phyloP scores from a whole-genome alignment of 768 basidiomycete genomes.

The Lyophyllum decastes region DNA sequence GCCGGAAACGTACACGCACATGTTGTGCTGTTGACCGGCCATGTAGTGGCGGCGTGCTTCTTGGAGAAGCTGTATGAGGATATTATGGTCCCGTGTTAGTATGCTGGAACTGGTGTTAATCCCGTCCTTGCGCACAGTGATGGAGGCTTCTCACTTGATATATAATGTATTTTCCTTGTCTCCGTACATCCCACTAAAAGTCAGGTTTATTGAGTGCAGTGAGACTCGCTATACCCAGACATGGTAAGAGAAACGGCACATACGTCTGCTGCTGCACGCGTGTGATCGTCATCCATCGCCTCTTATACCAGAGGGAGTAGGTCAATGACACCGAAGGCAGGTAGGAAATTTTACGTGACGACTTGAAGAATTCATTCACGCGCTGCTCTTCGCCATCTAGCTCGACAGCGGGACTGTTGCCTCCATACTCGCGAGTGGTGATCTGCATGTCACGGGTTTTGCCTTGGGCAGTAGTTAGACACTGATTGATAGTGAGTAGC shows the following conservation, averaged over 20 bases:
- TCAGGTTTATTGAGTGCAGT: neutral
- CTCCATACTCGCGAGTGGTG: conserved; percentile 35
- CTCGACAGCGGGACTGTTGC: conserved; percentile 23
- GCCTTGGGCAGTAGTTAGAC: conserved; percentile 20
- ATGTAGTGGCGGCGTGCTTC: conserved; percentile 43
- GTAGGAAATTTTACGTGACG: conserved; percentile 29
- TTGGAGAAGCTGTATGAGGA: conserved; percentile 41
- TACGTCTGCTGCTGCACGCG: conserved; percentile 6
- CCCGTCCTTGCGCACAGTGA: neutral
- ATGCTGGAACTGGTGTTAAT: conserved; percentile 30
- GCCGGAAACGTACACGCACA: conserved; percentile 45
- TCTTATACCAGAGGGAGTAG: conserved; percentile 35
- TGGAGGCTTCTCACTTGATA: conserved; percentile 10
- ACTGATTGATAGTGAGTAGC: neutral
- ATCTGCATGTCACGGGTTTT: conserved; percentile 49
- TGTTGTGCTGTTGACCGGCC: conserved; percentile 37
- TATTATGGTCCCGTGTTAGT: conserved; percentile 35
- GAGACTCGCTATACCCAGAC: too few relatives aligned
- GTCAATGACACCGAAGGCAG: conserved; percentile 32
- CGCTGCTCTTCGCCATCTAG: conserved; percentile 29
- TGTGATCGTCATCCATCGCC: conserved; percentile 29
- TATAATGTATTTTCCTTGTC: conserved; percentile 16
- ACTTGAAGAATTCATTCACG: conserved; percentile 7
- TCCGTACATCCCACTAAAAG: conserved; percentile 12
- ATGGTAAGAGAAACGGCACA: neutral